These are phyloP conservation scores for Codiaeum variegatum DNA, from an alignment of 441 rosid genomes.

Conservation along the genomic window DNA sequence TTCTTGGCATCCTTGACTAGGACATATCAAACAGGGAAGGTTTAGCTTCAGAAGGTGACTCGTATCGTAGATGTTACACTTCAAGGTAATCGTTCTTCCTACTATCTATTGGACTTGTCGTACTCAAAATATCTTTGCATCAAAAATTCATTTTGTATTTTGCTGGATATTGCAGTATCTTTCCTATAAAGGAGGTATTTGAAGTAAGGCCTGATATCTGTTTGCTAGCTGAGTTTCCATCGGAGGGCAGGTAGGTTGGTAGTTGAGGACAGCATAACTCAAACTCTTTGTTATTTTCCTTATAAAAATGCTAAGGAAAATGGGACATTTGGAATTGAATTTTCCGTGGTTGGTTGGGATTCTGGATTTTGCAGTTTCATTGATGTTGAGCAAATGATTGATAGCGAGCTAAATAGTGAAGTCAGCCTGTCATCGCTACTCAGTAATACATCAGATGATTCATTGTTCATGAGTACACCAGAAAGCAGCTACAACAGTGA, in stretches of 20 bases:
- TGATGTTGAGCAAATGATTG: constrained; percentile 52
- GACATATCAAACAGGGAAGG: constrained; percentile 75
- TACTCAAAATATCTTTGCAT: constrained; percentile 6
- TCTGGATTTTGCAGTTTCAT: constrained; percentile 49
- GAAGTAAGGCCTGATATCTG: constrained; percentile 60
- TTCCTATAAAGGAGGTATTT: constrained; percentile 53
- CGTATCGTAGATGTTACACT: constrained; percentile 47
- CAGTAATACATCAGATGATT: constrained; percentile 40
- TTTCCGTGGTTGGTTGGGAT: constrained; percentile 15
- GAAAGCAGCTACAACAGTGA: constrained; percentile 71
- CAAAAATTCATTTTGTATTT: neutral
- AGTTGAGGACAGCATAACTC: constrained; percentile 5
- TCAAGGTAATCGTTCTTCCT: constrained; percentile 35
- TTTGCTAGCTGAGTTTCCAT: constrained; percentile 63
- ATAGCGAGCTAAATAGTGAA: constrained; percentile 50
- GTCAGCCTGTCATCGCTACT: constrained; percentile 38
- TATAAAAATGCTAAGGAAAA: neutral
- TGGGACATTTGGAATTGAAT: constrained; percentile 8
- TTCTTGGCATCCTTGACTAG: constrained; percentile 27
- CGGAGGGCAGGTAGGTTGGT: constrained; percentile 54
- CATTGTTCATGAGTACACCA: constrained; percentile 43
- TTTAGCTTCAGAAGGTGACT: constrained; percentile 57
- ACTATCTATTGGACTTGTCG: constrained; percentile 10
- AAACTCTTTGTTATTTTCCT: neutral
- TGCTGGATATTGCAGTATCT: constrained; percentile 36